phyloP scores from a whole-genome alignment of 352 stramenopile species.

The Phytophthora chlamydospora region DNA sequence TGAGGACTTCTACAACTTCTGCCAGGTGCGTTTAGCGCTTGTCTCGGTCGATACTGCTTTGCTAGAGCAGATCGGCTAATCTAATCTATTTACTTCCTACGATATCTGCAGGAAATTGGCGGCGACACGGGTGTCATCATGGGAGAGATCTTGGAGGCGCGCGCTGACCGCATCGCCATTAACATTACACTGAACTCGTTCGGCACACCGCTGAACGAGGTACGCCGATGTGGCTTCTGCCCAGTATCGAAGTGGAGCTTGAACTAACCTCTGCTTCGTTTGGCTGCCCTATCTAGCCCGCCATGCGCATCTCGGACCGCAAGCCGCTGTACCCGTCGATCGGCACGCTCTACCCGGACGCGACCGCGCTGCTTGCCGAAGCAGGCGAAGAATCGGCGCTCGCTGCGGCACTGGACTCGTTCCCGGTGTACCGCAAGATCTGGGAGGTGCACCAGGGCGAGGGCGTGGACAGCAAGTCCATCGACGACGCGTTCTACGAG shows the following conservation, averaged over 20 bases:
- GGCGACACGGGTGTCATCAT: slow-evolving; percentile 98
- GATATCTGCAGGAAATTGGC: slow-evolving; percentile 81
- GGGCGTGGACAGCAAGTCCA: slow-evolving; percentile 95
- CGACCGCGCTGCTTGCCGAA: slow-evolving; percentile 94
- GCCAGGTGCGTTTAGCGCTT: slow-evolving; percentile 53
- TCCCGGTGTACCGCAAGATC: slow-evolving; percentile 97
- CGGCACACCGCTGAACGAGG: slow-evolving; percentile 90
- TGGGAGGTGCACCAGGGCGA: slow-evolving; percentile 97
- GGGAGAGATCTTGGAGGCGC: slow-evolving; percentile 94
- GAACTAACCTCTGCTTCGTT: too few relatives aligned
- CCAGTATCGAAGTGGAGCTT: too few relatives aligned
- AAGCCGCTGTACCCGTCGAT: slow-evolving; percentile 98
- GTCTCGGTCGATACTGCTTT: background rate
- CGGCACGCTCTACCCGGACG: slow-evolving; percentile 97
- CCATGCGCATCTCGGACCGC: slow-evolving; percentile 97
- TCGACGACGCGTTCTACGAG: slow-evolving; percentile 99
- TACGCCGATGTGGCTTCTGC: slow-evolving; percentile 35
- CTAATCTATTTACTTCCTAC: background rate
- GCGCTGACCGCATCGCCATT: slow-evolving; percentile 98
- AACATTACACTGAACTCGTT: slow-evolving; percentile 99
- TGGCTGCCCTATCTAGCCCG: slow-evolving; percentile 63
- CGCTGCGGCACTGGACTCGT: slow-evolving; percentile 92
- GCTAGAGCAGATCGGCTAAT: slow-evolving; percentile 3
- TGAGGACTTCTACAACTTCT: slow-evolving; percentile 95
- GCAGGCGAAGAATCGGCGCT: slow-evolving; percentile 91